Evolutionary conservation across 106 monocot species (phyloP).

Genomic region (Chionographis japonica): DNA sequence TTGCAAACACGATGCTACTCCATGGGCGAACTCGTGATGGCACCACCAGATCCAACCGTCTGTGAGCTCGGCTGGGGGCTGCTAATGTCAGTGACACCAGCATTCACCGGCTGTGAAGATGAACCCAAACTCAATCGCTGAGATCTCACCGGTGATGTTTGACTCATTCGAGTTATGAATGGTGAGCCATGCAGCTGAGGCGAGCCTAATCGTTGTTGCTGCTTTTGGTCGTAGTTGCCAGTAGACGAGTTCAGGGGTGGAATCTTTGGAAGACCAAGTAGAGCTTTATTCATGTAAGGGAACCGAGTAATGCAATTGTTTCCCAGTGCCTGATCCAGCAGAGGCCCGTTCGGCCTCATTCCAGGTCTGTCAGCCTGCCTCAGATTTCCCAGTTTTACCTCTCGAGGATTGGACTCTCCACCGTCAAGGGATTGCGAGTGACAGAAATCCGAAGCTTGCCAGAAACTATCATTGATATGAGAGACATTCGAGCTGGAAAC

Average conservation of each 20-base stretch:
- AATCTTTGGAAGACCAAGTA: background rate
- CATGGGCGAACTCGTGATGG: background rate
- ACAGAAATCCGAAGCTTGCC: background rate
- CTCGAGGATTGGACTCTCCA: background rate
- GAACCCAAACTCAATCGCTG: background rate
- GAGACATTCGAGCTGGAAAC: background rate
- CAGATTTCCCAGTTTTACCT: background rate
- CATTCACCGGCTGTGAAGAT: background rate
- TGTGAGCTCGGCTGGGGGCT: conserved; percentile 14
- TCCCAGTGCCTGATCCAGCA: conserved; percentile 1
- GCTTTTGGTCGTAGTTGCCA: background rate
- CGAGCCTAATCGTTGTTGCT: background rate
- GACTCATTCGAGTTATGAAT: background rate
- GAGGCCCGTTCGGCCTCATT: conserved; percentile 1
- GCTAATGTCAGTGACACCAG: background rate
- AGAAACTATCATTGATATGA: background rate
- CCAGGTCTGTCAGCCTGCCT: background rate
- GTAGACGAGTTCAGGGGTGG: background rate
- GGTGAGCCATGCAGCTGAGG: conserved; percentile 1
- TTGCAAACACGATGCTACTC: no score
- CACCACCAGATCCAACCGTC: conserved; percentile 9
- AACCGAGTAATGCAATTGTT: background rate
- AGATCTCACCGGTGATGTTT: background rate
- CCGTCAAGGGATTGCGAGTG: background rate
- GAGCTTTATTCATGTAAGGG: background rate